Conservation (phyloP, 2,329 filamentous ascomycete genomes). For the Colletotrichum sp. region DNA sequence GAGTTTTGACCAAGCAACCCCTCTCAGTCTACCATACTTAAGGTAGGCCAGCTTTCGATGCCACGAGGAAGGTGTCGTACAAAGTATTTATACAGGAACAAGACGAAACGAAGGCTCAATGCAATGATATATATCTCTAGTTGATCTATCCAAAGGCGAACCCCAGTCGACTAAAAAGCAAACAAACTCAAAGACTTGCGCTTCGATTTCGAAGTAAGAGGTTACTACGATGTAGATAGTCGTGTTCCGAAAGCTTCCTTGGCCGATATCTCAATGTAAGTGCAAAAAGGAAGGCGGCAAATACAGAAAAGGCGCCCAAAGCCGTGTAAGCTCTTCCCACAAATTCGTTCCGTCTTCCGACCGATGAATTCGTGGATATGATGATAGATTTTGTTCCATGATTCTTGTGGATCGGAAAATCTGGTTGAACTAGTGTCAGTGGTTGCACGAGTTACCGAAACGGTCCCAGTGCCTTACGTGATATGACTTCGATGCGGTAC, state of each 20-base stretch:
- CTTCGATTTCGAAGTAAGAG: neutral
- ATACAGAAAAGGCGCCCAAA: neutral
- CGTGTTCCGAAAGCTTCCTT: neutral
- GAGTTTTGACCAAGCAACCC: neutral
- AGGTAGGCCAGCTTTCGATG: too few relatives aligned
- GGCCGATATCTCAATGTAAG: neutral
- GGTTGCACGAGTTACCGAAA: accelerated
- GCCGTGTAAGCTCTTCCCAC: neutral
- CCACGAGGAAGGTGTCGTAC: accelerated
- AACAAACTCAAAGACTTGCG: neutral
- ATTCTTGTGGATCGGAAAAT: neutral
- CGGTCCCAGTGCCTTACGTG: neutral
- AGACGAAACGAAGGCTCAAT: neutral
- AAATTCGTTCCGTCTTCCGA: neutral
- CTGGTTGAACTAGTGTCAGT: neutral
- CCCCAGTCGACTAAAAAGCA: neutral
- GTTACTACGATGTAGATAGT: neutral
- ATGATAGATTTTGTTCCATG: neutral
- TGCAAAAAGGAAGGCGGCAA: neutral
- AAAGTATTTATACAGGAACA: neutral
- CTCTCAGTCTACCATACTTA: neutral
- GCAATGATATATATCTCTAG: neutral
- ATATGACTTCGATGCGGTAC: neutral
- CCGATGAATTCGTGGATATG: neutral
- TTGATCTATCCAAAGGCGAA: neutral